phyloP scores from a whole-genome alignment of 176 grass and related monocot species.

The Lolium multiflorum region DNA sequence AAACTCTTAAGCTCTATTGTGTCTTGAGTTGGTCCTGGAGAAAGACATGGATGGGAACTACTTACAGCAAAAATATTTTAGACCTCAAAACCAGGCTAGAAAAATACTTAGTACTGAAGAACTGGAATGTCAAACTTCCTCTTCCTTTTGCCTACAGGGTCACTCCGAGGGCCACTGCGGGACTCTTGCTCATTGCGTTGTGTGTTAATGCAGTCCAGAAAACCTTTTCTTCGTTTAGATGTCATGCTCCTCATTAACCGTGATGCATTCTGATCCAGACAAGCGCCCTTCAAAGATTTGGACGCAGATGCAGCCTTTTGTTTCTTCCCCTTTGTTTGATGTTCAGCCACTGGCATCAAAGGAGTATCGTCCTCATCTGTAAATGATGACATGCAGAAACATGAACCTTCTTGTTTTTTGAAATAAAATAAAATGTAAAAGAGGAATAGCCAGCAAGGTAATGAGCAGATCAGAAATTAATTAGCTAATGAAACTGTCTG shows the following conservation, averaged over 20 bases:
- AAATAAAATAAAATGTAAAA: not conserved
- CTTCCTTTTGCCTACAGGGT: conserved; percentile 52
- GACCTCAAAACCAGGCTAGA: conserved; percentile 1
- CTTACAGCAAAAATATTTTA: conserved; percentile 31
- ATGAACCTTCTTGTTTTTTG: not conserved
- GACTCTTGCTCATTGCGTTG: conserved; percentile 33
- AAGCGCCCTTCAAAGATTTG: conserved; percentile 40
- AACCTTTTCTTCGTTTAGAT: conserved; percentile 45
- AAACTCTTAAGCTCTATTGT: conserved; percentile 7
- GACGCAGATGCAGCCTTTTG: conserved; percentile 45
- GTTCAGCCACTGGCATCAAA: conserved; percentile 45
- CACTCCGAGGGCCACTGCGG: conserved; percentile 36
- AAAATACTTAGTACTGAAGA: conserved; percentile 38
- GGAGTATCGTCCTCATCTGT: conserved; percentile 59
- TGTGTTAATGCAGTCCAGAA: conserved; percentile 47
- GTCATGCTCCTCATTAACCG: conserved; percentile 63
- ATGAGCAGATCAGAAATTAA: conserved; percentile 1
- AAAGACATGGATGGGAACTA: conserved; percentile 21
- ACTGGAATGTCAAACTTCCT: conserved; percentile 41
- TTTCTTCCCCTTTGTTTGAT: conserved; percentile 37
- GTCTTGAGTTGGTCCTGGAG: not conserved
- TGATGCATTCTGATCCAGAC: conserved; percentile 51
- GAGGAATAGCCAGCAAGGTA: not conserved
- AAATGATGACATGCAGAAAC: conserved; percentile 38
- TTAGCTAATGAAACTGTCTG: not conserved